phyloP scores from a whole-genome alignment of 2,329 filamentous ascomycete genomes.

The Cladosporium sp. region DNA sequence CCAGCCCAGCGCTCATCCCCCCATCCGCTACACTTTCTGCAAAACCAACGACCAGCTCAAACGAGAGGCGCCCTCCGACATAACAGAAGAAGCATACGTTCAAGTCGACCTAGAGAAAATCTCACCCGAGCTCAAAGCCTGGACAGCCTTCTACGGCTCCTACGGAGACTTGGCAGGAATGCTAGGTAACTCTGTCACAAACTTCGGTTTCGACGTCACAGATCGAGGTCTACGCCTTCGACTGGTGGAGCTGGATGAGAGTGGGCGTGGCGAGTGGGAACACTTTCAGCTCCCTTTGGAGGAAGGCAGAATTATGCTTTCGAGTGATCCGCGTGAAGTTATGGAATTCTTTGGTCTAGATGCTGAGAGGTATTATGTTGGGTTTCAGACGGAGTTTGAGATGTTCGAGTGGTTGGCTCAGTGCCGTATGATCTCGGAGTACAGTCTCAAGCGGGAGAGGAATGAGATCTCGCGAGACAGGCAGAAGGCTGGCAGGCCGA shows the following conservation, averaged over 20 bases:
- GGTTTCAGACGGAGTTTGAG: conserved; percentile 51
- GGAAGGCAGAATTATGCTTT: conserved; percentile 56
- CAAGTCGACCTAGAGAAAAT: conserved; percentile 67
- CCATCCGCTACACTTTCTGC: conserved; percentile 17
- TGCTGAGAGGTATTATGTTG: conserved; percentile 44
- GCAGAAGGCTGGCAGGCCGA: conserved; percentile 49
- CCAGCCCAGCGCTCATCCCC: background rate
- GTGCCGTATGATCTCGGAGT: conserved; percentile 55
- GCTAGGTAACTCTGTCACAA: conserved; percentile 59
- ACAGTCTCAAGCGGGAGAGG: conserved; percentile 28
- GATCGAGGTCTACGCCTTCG: conserved; percentile 61
- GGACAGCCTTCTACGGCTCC: conserved; percentile 62
- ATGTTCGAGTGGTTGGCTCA: conserved; percentile 59
- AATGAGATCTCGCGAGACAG: conserved; percentile 52
- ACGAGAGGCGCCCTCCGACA: background rate
- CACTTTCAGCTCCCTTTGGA: conserved; percentile 18
- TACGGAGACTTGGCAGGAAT: conserved; percentile 70
- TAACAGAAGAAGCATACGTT: conserved; percentile 36
- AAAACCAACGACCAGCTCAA: conserved; percentile 6
- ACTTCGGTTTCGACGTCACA: conserved; percentile 61
- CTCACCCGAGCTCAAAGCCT: conserved; percentile 44
- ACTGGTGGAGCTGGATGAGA: conserved; percentile 61
- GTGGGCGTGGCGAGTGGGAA: conserved; percentile 41
- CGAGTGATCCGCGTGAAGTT: conserved; percentile 50
- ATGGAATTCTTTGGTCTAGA: conserved; percentile 62